These are phyloP conservation scores for Cinnamomum chago DNA, from an alignment of 164 flowering plant genomes.

Conservation along the genomic window DNA sequence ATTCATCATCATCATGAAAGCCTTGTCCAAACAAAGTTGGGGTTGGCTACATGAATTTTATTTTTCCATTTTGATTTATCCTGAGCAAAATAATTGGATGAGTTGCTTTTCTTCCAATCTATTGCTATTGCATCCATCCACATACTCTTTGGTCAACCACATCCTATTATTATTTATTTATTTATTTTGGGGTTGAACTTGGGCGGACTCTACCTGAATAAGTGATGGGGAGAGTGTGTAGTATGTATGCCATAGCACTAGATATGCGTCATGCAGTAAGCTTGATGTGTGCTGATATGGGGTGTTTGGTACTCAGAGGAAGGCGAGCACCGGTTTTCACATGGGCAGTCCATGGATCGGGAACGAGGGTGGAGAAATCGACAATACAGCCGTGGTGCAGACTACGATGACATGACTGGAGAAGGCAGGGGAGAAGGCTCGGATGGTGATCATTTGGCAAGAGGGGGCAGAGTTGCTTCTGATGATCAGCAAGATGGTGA, in stretches of 20 bases:
- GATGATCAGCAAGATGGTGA: conserved; percentile 26
- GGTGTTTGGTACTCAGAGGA: conserved; percentile 23
- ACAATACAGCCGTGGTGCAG: conserved; percentile 15
- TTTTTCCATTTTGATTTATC: too few species aligned
- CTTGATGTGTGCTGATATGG: background rate
- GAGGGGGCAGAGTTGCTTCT: conserved; percentile 18
- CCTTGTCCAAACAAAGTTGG: too few species aligned
- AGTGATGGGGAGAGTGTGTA: background rate
- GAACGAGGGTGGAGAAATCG: conserved; percentile 26
- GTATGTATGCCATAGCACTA: background rate
- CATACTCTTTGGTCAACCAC: too few species aligned
- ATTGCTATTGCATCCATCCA: too few species aligned
- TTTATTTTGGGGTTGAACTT: too few species aligned
- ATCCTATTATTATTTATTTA: too few species aligned
- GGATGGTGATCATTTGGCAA: conserved; percentile 18
- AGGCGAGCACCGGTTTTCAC: conserved; percentile 34
- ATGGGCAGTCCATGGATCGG: conserved; percentile 34
- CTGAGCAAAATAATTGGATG: too few species aligned
- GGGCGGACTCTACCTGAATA: background rate
- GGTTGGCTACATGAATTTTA: too few species aligned
- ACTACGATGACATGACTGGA: conserved; percentile 13
- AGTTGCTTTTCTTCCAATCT: too few species aligned
- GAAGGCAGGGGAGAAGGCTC: conserved; percentile 20
- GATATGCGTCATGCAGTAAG: background rate
- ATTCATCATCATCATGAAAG: too few species aligned